Base-by-base conservation (phyloP, 192 early-diverging fungal genomes). In the Backusella morwellensis region DNA sequence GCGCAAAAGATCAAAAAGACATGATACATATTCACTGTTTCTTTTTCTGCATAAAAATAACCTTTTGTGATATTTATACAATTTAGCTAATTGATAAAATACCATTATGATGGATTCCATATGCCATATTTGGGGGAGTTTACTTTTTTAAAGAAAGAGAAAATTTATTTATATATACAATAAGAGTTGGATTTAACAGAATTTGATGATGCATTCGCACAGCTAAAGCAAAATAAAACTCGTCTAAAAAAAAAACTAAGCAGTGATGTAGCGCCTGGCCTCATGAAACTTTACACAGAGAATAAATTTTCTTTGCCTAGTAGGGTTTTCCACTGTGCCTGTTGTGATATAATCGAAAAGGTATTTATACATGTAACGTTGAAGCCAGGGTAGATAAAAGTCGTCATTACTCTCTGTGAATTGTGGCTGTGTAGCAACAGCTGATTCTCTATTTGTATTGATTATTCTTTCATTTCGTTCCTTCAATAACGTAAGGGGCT, bases 321-420 rank as follows among this genome's bases (percentile, higher is more conserved):
- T 26, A 29, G 56, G 56, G 56, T 63, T 63, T 63, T 23, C 56
- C 23, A 63, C 1, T 63, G 56, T 63, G 2, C 56, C 56, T 63
- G 56, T 63, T 26, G 56, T 63, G 56, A 63, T 29, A 63, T 63
- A 63, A 63, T 63, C 56, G 26, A 63, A 63, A 63, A 63, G 56
- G 23, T 63, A 63, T 29, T 29, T 63, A 63, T 63, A 63, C 56
- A 63, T 63, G 56, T 63, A 63, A 63, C 56, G 56, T 29, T 63
- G 56, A 14, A 63, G 29, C 56, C 56, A 63, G 56, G 56, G 9
- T 29, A 63, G 26, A 63, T 63, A 63, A 29, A 63, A 63, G 11
- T 63, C 56, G 9, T 29, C 56, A 63, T 29, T 26, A 4, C 12
- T 63, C 9, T 29, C 23, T 8, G 12, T 63, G 23, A 29, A 63